Evolutionary conservation across 2,329 filamentous ascomycete species (phyloP).

Genomic region (Arthrinium puccinioides): DNA sequence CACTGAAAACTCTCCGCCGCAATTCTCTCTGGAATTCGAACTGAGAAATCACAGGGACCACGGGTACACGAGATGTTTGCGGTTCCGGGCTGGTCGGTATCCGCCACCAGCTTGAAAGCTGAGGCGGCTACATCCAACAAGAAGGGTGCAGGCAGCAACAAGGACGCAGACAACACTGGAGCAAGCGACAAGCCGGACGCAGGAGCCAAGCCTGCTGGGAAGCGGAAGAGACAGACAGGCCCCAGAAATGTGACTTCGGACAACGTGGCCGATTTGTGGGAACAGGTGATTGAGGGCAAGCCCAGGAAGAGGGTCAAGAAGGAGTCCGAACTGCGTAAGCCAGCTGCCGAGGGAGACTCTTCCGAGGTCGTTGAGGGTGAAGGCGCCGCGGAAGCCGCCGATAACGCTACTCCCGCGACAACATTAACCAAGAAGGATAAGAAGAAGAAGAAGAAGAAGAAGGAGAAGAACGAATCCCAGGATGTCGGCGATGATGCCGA

Average conservation of each 20-base stretch:
- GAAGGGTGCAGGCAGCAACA: slow-evolving; percentile 21
- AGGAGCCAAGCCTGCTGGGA: slow-evolving; percentile 30
- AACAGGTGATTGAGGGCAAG: slow-evolving; percentile 69
- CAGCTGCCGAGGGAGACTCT: slow-evolving; percentile 8
- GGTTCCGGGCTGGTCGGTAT: slow-evolving; percentile 86
- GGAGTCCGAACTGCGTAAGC: slow-evolving; percentile 14
- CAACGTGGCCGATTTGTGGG: slow-evolving; percentile 75
- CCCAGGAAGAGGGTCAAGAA: slow-evolving; percentile 21
- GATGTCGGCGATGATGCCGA: slow-evolving; percentile 10
- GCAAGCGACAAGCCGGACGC: slow-evolving; percentile 29
- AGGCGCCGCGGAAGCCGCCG: slow-evolving; percentile 6
- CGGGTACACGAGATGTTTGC: slow-evolving; percentile 73
- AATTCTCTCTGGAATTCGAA: too few relatives aligned
- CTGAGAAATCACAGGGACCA: too few relatives aligned
- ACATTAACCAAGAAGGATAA: slow-evolving; percentile 13
- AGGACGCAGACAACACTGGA: slow-evolving; percentile 17
- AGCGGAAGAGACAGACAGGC: slow-evolving; percentile 44
- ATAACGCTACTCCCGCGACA: slow-evolving; percentile 2
- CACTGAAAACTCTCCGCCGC: too few relatives aligned
- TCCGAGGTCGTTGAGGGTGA: background rate
- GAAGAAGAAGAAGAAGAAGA: slow-evolving; percentile 22
- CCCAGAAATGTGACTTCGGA: slow-evolving; percentile 50
- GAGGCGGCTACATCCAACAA: slow-evolving; percentile 41
- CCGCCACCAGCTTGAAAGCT: slow-evolving; percentile 61
- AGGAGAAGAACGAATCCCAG: slow-evolving; percentile 15